phyloP scores from a whole-genome alignment of 495 filamentous ascomycete genomes.

The Bombardia bombarda region DNA sequence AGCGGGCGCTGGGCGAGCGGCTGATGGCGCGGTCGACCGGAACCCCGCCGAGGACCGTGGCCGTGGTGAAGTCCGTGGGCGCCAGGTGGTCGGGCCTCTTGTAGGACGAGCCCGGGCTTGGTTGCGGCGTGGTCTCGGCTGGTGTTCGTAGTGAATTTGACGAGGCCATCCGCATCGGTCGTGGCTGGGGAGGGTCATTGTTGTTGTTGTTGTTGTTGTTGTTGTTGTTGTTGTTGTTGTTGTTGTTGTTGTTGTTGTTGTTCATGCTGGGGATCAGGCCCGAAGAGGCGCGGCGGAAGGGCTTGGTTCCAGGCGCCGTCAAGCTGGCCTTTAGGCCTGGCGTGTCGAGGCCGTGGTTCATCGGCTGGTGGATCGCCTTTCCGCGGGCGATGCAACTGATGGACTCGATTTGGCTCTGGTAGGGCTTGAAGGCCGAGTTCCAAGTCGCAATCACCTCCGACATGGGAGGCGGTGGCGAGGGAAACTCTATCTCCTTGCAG shows the following conservation, averaged over 20 bases:
- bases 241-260: slow-evolving; percentile 7
- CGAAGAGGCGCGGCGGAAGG: slow-evolving; percentile 22
- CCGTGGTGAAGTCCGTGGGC: slow-evolving; percentile 41
- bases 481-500: slow-evolving; percentile 62
- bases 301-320: no score
- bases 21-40: slow-evolving; percentile 14
- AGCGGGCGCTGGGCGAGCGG: slow-evolving; percentile 3
- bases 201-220: slow-evolving; percentile 4
- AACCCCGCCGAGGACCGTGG: slow-evolving; percentile 28
- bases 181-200: slow-evolving; percentile 18
- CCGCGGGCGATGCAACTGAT: slow-evolving; percentile 62
- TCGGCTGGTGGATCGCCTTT: slow-evolving; percentile 61
- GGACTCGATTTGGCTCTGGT: slow-evolving; percentile 66
- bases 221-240: slow-evolving; percentile 7
- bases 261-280: slow-evolving; percentile 23
- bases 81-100: slow-evolving; percentile 23
- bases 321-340: slow-evolving; percentile 9
- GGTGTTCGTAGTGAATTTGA: slow-evolving; percentile 6
- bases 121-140: slow-evolving; percentile 12
- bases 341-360: slow-evolving; percentile 28
- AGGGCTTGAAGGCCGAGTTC: slow-evolving; percentile 55
- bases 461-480: slow-evolving; percentile 66
- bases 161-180: slow-evolving; percentile 32
- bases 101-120: slow-evolving; percentile 16
- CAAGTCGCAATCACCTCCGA: slow-evolving; percentile 64